These are phyloP conservation scores for Cutaneotrichosporon spelunceum DNA, from an alignment of 1,284 basidiomycete genomes.

Conservation along the genomic window DNA sequence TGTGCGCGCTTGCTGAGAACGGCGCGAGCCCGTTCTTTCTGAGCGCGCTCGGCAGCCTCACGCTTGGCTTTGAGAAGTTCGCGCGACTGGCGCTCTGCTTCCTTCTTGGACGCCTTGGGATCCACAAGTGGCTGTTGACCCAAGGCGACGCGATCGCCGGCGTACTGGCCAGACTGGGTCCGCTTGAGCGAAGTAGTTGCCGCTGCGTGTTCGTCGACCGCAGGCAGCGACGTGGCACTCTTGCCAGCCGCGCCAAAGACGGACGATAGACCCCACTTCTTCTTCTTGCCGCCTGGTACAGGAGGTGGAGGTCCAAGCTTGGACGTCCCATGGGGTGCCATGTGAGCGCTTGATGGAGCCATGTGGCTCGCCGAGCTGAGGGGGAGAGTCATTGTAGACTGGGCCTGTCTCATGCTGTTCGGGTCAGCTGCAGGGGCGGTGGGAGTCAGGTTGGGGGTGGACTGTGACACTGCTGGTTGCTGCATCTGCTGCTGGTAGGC, in stretches of 20 bases:
- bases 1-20: slow-evolving; percentile 89
- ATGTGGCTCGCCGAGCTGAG: neutral
- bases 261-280: slow-evolving; percentile 51
- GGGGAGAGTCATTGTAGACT: slow-evolving; percentile 4
- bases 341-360: neutral
- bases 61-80: slow-evolving; percentile 87
- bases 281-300: slow-evolving; percentile 44
- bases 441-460: slow-evolving; percentile 14
- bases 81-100: slow-evolving; percentile 74
- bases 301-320: slow-evolving; percentile 20
- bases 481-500: slow-evolving; percentile 23
- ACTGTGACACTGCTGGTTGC: slow-evolving; percentile 11
- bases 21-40: slow-evolving; percentile 80
- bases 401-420: neutral
- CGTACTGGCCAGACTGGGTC: slow-evolving; percentile 68
- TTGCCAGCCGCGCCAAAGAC: slow-evolving; percentile 74
- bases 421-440: slow-evolving; percentile 1
- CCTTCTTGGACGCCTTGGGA: slow-evolving; percentile 83
- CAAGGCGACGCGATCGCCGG: slow-evolving; percentile 58
- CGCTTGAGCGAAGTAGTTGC: slow-evolving; percentile 64
- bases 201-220: slow-evolving; percentile 58
- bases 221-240: slow-evolving; percentile 55
- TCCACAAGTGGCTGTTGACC: slow-evolving; percentile 52
- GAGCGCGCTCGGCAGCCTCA: slow-evolving; percentile 64
- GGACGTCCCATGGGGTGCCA: neutral